Base-by-base conservation (phyloP, 2,329 filamentous ascomycete species). In the Neofusicoccum sp. region DNA sequence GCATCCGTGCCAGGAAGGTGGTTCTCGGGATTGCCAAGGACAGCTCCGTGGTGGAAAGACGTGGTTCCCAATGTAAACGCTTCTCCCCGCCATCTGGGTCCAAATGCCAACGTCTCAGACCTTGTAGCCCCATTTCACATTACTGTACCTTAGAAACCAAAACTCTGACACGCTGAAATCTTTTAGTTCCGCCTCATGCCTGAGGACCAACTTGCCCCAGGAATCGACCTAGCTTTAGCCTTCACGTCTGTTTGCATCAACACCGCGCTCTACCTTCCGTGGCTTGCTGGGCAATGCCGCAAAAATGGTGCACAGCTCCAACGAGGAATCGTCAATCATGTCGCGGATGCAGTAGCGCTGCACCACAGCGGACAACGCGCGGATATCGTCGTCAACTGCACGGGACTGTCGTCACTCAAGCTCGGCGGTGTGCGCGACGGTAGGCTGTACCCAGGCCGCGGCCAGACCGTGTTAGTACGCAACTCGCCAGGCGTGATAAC, bases 221-320 rank as follows among this genome's bases (percentile, higher is more conserved):
- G 85, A 16, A 85, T 89, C 60, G 88, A 92, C 65, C 89, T 88
- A 8, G 93, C 87, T 28, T 90, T 86, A 56, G 81, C 84, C 62
- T 97, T 95, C 76, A 92, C 86, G 6, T 94, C 91, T 0, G 88
- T 97, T 43, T 97, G 93, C 78, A 94, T 97, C 75, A 97, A 98
- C 78, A 91, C 91, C 0, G 87, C 90, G 45, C 78, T 97, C 64
- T 98, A 97, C 77, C 86, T 97, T 2, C 87, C 91, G 3, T 97
- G 91, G 87, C 87, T 98, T 0, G 81, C 91, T 0, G 90, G 91
- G 0, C 89, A 95, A 78, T 96, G 92, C 74, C 82, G 90, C 33
- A 87, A 86, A 69, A 85, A 87, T 62, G 91, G 92, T 31, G 89
- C 91, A 6, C 80, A 86, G 1, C 80, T 83, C 65, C 77, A 75